Evolutionary conservation across 768 basidiomycete species (phyloP).

Genomic region (Dictyophora rubrovolvata): DNA sequence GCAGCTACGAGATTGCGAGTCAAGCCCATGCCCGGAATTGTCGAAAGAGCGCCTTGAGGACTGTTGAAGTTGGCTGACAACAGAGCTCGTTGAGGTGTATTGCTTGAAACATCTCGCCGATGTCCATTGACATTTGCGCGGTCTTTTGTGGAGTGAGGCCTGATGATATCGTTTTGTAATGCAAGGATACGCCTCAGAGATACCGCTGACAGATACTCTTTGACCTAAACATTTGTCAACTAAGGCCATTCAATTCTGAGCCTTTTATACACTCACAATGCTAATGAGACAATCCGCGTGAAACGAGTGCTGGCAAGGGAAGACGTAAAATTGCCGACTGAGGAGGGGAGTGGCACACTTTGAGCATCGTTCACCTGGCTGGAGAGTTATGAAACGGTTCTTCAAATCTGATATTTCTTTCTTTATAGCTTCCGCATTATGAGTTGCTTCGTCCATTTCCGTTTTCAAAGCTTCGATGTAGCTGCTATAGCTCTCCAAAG

Average conservation of each 20-base stretch:
- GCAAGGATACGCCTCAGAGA: conserved; percentile 76
- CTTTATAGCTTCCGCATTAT: conserved; percentile 87
- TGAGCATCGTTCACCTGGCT: conserved; percentile 78
- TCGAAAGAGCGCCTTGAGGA: conserved; percentile 40
- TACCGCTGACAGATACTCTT: conserved; percentile 78
- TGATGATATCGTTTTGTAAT: conserved; percentile 77
- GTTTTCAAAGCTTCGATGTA: conserved; percentile 83
- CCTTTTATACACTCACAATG: conserved; percentile 47
- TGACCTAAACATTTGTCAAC: conserved; percentile 48
- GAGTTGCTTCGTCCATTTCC: conserved; percentile 96
- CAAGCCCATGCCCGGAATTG: conserved; percentile 38
- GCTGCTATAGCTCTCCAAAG: conserved; percentile 85
- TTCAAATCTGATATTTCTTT: conserved; percentile 77
- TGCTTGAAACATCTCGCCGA: conserved; percentile 22
- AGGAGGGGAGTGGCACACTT: conserved; percentile 67
- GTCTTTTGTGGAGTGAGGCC: conserved; percentile 29
- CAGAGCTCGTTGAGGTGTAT: conserved; percentile 44
- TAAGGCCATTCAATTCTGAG: background rate
- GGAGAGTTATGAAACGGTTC: conserved; percentile 87
- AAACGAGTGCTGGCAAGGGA: conserved; percentile 96
- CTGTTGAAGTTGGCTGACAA: conserved; percentile 64
- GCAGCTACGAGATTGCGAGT: conserved; percentile 79
- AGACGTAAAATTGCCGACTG: conserved; percentile 92
- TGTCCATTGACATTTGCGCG: conserved; percentile 21
- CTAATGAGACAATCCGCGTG: conserved; percentile 96